Evolutionary conservation across 352 stramenopile genomes (phyloP), one percentile per base, ranked within the genome.

Genomic region (Phytopythium vexans): DNA sequence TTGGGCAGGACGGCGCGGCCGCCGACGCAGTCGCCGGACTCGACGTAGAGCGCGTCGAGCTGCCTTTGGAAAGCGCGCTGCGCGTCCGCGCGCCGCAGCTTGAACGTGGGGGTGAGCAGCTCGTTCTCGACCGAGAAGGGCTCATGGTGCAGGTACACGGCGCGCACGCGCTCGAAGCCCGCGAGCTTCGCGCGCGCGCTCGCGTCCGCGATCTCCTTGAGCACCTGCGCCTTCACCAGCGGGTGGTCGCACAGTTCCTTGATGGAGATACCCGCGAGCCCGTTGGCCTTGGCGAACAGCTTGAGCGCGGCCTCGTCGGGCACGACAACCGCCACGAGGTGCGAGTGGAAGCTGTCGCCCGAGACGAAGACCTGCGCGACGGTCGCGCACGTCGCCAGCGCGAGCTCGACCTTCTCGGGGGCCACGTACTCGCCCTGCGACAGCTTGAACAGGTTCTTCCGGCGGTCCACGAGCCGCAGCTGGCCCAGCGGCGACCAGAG

Each of bases 371-470:
- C 77, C 72, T 98, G 95, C 21, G 76, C 92, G 44, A 99, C 92
- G 58, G 95, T 96, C 1, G 70, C 66, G 54, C 74, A 96, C 42
- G 94, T 96, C 31, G 78, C 68, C 1, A 98, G 94, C 12, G 88
- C 77, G 60, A 97, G 97, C 72, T 99, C 96, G 60, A 99, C 92
- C 74, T 98, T 98, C 70, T 99, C 96, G 6, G 96, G 77, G 1
- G 96, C 94, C 43, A 99, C 84, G 70, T 99, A 99, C 77, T 99
- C 96, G 48, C 96, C 96, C 60, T 97, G 86, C 1, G 86, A 83
- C 12, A 97, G 72, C 76, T 97, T 97, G 81, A 97, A 97, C 55
- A 97, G 94, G 72, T 97, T 97, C 66, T 97, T 96, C 76, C 94
- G 95, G 41, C 88, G 77, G 61, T 96, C 88, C 49, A 96, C 80